Percentiles rank a stretch among this genome's conserved stretches.
Conservation (phyloP, 306 rosid genomes). For the Trichosanthes truncata region DNA sequence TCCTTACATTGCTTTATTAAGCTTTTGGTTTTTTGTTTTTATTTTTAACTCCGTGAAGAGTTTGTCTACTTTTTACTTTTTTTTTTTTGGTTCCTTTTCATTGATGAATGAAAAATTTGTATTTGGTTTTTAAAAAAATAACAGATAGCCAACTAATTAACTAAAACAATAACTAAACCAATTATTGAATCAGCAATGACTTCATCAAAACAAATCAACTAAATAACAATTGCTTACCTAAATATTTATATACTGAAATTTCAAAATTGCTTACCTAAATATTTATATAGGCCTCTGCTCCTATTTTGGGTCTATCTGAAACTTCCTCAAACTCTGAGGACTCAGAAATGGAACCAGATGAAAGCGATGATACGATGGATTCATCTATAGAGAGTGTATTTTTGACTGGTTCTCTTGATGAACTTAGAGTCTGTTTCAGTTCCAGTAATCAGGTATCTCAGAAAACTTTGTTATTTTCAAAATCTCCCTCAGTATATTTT, state of each 20-base stretch:
- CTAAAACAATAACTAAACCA: neutral
- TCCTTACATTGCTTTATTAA: no score
- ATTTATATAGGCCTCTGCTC: constrained; percentile 64
- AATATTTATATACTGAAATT: neutral
- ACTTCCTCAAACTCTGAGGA: constrained; percentile 74
- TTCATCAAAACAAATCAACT: neutral
- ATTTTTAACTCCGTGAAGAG: neutral
- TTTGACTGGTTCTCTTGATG: constrained; percentile 90
- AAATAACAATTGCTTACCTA: neutral
- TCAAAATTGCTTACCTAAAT: neutral
- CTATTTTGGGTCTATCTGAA: constrained; percentile 68
- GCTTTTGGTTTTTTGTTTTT: neutral
- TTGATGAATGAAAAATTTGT: neutral
- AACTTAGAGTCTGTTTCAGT: constrained; percentile 76
- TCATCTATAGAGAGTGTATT: constrained; percentile 51
- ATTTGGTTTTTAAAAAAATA: neutral
- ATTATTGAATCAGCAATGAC: neutral
- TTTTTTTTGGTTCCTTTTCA: neutral
- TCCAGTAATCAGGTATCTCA: constrained; percentile 60
- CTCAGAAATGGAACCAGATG: constrained; percentile 43
- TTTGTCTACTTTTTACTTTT: neutral
- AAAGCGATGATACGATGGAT: constrained; percentile 21
- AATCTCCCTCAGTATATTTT: neutral
- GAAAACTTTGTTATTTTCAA: neutral
- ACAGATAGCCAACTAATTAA: neutral